A percentile compares a stretch with the other conserved stretches of the same genome.
phyloP scores from a whole-genome alignment of 2,329 filamentous ascomycete genomes.

The Paramyrothecium sp. region DNA sequence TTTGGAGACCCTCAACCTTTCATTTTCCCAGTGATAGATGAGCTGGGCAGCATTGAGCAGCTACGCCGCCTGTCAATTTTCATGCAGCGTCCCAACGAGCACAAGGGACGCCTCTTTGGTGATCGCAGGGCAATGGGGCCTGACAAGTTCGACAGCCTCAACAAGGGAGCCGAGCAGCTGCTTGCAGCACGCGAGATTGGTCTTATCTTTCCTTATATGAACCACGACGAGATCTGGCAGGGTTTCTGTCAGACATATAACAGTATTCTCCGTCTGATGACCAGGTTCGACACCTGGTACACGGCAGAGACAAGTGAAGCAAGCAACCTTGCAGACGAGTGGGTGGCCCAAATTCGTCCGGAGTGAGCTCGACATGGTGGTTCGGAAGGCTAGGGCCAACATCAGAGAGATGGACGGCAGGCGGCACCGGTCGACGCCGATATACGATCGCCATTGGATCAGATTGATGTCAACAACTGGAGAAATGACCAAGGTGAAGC shows the following conservation, averaged over 20 bases:
- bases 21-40: background rate
- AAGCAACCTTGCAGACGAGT: background rate
- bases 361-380: background rate
- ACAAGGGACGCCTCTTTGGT: background rate
- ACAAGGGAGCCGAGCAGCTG: background rate
- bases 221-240: background rate
- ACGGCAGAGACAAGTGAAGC: background rate
- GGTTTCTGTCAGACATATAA: background rate
- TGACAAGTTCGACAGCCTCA: background rate
- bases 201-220: background rate
- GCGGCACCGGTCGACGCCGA: background rate
- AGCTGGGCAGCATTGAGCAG: background rate
- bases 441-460: background rate
- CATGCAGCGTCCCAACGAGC: background rate
- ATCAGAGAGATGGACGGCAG: background rate
- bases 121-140: background rate
- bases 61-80: background rate
- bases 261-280: background rate
- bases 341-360: background rate
- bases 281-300: background rate
- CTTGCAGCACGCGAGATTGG: background rate
- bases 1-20: background rate
- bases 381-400: background rate
- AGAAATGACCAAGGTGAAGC: background rate
- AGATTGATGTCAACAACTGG: background rate